Conservation (phyloP, 2,329 filamentous ascomycete species). For the Arachnopeziza araneosa region DNA sequence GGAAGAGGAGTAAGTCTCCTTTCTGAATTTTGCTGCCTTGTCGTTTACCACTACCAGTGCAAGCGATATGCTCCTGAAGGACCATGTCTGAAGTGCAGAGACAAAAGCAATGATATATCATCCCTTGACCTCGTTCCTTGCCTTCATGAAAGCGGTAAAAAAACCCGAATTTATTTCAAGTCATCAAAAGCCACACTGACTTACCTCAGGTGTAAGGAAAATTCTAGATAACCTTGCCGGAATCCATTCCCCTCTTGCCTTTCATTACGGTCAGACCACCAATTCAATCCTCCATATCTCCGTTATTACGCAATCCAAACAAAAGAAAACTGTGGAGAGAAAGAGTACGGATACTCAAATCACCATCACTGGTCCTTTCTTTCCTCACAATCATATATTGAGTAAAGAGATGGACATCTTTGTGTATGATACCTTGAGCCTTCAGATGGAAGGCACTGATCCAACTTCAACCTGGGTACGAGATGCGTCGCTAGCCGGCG, state of each 20-base stretch:
- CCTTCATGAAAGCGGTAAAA: neutral
- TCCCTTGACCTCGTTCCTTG: neutral
- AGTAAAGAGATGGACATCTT: neutral
- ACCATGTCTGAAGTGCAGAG: neutral
- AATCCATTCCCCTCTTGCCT: neutral
- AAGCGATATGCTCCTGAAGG: neutral
- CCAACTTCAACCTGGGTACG: neutral
- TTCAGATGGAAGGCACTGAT: neutral
- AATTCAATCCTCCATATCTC: neutral
- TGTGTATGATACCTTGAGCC: neutral
- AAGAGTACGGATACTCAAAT: neutral
- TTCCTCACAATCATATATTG: neutral
- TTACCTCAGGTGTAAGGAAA: neutral
- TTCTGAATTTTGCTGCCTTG: neutral
- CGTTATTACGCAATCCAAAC: neutral
- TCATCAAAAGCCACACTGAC: neutral
- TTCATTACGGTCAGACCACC: too few species aligned
- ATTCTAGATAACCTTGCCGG: neutral
- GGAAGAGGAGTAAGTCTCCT: neutral
- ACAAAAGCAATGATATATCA: neutral
- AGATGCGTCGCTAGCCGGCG: neutral
- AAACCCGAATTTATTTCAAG: neutral
- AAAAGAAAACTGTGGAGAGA: neutral
- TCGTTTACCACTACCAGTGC: neutral
- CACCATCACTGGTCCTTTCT: neutral